Evolutionary conservation across 2,329 filamentous ascomycete species (phyloP).

Genomic region (Penicillium aurantiogriseum): DNA sequence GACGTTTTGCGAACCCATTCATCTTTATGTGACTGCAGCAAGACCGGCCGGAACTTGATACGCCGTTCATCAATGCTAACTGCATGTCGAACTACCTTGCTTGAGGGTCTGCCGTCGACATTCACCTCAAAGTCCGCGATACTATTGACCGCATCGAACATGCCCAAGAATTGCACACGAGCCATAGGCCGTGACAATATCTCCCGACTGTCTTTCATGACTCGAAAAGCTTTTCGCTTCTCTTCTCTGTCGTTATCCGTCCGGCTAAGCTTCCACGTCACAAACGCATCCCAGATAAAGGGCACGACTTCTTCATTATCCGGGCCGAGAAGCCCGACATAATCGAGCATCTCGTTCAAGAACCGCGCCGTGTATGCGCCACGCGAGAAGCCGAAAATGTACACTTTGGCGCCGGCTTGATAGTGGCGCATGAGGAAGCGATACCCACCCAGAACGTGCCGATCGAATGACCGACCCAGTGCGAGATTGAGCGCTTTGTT

Average conservation of each 20-base stretch:
- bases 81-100: slow-evolving; percentile 52
- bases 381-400: slow-evolving; percentile 68
- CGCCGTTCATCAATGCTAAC: slow-evolving; percentile 55
- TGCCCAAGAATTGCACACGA: slow-evolving; percentile 23
- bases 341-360: slow-evolving; percentile 75
- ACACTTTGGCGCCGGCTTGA: slow-evolving; percentile 55
- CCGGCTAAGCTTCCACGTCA: slow-evolving; percentile 24
- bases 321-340: slow-evolving; percentile 70
- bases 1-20: not conserved
- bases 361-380: slow-evolving; percentile 70
- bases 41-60: slow-evolving; percentile 47
- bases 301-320: slow-evolving; percentile 79
- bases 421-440: slow-evolving; percentile 72
- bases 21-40: slow-evolving; percentile 9
- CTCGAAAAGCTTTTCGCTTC: slow-evolving; percentile 57
- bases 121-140: slow-evolving; percentile 21
- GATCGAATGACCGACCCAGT: slow-evolving; percentile 70
- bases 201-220: slow-evolving; percentile 75
- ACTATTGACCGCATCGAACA: slow-evolving; percentile 31
- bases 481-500: slow-evolving; percentile 57
- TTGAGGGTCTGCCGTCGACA: slow-evolving; percentile 27
- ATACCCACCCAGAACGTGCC: slow-evolving; percentile 77
- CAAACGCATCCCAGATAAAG: slow-evolving; percentile 66
- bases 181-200: slow-evolving; percentile 54
- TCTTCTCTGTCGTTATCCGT: slow-evolving; percentile 8